A percentile compares a stretch with the other conserved stretches of the same genome.
Evolutionary conservation across 2,329 filamentous ascomycete species (phyloP).

Genomic region (Microascus cirrosus): DNA sequence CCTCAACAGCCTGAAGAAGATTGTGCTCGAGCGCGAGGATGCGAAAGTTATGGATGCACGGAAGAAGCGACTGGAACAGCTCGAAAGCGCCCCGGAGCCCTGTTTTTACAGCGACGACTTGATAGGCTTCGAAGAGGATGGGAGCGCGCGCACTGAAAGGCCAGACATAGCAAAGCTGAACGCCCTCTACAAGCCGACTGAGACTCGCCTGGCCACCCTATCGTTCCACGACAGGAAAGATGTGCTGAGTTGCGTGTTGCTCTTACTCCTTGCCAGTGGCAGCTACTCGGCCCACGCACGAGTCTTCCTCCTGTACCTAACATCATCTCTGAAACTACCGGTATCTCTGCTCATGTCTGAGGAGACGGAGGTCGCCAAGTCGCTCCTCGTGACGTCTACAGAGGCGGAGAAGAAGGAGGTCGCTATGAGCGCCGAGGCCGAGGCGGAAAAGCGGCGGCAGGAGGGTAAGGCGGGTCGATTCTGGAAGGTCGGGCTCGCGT

Average conservation of each 20-base stretch:
- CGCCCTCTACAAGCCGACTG: conserved; percentile 39
- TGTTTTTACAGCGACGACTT: conserved; percentile 13
- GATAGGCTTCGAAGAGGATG: conserved; percentile 20
- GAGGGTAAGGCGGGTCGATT: conserved; percentile 59
- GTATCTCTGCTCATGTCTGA: conserved; percentile 52
- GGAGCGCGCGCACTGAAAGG: conserved; percentile 18
- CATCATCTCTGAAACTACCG: conserved; percentile 55
- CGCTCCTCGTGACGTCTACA: conserved; percentile 55
- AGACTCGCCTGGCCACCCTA: conserved; percentile 43
- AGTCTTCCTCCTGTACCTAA: conserved; percentile 54
- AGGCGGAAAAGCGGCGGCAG: conserved; percentile 62
- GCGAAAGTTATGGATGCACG: conserved; percentile 34
- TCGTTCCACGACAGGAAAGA: conserved; percentile 47
- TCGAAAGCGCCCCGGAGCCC: conserved; percentile 11
- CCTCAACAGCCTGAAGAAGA: conserved; percentile 58
- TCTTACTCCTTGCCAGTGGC: conserved; percentile 61
- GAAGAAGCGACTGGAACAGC: conserved; percentile 28
- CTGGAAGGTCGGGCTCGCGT: conserved; percentile 87
- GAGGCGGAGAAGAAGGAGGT: conserved; percentile 20
- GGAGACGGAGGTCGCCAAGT: conserved; percentile 66
- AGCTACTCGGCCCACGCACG: conserved; percentile 67
- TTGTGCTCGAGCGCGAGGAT: conserved; percentile 41
- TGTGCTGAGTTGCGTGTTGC: conserved; percentile 56
- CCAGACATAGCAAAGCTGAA: conserved; percentile 34
- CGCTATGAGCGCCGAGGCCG: conserved; percentile 61